Evolutionary conservation across 495 filamentous ascomycete genomes (phyloP).

Genomic region (Hypoxylon lienhwacheense): DNA sequence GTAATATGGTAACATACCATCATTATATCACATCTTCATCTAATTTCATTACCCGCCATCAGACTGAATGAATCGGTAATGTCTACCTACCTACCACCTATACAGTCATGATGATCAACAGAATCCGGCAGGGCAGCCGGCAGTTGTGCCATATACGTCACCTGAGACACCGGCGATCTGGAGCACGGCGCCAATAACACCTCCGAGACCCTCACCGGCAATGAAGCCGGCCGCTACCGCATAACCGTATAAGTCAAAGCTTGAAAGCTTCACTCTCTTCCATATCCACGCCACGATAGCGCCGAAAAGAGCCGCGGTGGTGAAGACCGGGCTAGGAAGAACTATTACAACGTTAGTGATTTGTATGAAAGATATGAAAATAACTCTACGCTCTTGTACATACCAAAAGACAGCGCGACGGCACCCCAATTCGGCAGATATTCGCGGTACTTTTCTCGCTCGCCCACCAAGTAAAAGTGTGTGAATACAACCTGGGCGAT

Average conservation of each 20-base stretch:
- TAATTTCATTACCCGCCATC: neutral
- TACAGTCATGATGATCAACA: constrained; percentile 16
- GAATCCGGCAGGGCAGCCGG: constrained; percentile 52
- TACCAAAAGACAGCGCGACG: constrained; percentile 64
- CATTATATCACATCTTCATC: too few relatives aligned
- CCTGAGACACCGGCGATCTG: constrained; percentile 57
- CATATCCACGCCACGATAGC: constrained; percentile 59
- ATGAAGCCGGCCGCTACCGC: constrained; percentile 68
- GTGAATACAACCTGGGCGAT: constrained; percentile 57
- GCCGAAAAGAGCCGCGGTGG: constrained; percentile 61
- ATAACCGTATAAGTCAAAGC: constrained; percentile 65
- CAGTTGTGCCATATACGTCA: constrained; percentile 46
- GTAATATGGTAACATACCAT: too few relatives aligned
- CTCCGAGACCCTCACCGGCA: constrained; percentile 67
- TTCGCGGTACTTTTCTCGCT: constrained; percentile 57
- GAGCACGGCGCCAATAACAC: constrained; percentile 60
- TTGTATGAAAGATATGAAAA: too few relatives aligned
- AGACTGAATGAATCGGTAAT: too few relatives aligned
- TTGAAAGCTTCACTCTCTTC: constrained; percentile 57
- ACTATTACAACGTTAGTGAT: too few relatives aligned
- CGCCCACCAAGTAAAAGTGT: constrained; percentile 59
- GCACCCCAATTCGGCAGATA: constrained; percentile 71
- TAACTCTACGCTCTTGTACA: too few relatives aligned
- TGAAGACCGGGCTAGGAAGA: constrained; percentile 58
- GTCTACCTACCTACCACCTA: too few relatives aligned